A percentile compares a stretch with the other conserved stretches of the same genome.
Evolutionary conservation across 108 stramenopile species (phyloP).

Genomic region (Nitzschia sp.): DNA sequence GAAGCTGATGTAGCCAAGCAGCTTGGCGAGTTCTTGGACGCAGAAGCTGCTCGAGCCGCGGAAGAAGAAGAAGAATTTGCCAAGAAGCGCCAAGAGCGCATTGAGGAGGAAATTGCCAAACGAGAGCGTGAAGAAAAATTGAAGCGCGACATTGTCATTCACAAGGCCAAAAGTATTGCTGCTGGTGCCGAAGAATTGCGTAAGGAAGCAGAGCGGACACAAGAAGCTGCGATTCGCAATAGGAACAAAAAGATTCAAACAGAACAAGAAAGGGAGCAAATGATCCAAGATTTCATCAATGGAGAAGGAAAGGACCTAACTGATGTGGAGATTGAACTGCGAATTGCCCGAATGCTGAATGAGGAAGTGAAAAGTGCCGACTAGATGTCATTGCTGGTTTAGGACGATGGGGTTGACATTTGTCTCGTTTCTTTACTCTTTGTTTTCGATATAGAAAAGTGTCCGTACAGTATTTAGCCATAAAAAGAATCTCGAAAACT

Average conservation of each 20-base stretch:
- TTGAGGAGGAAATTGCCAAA: constrained; percentile 21
- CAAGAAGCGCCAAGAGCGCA: constrained; percentile 1
- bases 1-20: constrained; percentile 7
- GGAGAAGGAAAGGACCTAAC: constrained; percentile 27
- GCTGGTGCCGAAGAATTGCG: constrained; percentile 15
- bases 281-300: constrained; percentile 19
- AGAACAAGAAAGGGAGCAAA: constrained; percentile 9
- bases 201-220: constrained; percentile 22
- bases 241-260: constrained; percentile 3
- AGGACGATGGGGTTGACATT: too few relatives aligned
- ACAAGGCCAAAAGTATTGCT: constrained; percentile 23
- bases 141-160: constrained; percentile 4
- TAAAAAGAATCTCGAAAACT: too few relatives aligned
- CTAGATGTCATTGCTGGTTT: too few relatives aligned
- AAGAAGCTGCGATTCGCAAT: constrained; percentile 14
- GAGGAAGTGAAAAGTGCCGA: neutral
- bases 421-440: too few relatives aligned
- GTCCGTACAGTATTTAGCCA: too few relatives aligned
- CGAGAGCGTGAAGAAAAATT: constrained; percentile 15
- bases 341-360: constrained; percentile 17
- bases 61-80: constrained; percentile 19
- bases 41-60: constrained; percentile 13
- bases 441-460: too few relatives aligned
- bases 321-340: constrained; percentile 18
- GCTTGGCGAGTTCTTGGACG: constrained; percentile 8